phyloP scores from a whole-genome alignment of 768 basidiomycete genomes.

The Rhizopogon salebrosus region DNA sequence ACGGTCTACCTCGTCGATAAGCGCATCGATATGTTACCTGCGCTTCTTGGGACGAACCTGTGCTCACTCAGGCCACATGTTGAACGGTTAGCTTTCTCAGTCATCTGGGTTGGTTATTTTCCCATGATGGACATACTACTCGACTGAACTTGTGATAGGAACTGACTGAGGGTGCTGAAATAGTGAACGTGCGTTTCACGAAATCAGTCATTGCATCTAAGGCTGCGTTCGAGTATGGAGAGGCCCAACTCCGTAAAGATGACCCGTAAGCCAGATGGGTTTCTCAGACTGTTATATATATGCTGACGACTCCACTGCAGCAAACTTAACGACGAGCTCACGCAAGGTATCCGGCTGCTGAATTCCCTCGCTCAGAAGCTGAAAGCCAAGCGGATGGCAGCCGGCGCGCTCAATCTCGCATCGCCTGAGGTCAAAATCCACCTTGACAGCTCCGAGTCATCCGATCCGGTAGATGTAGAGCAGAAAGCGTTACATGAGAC shows the following conservation, averaged over 20 bases:
- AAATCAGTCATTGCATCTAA: slow-evolving; percentile 98
- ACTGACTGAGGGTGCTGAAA: slow-evolving; percentile 82
- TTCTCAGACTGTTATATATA: neutral
- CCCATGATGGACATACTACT: neutral
- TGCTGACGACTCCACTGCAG: slow-evolving; percentile 32
- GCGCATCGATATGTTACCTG: slow-evolving; percentile 96
- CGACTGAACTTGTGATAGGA: slow-evolving; percentile 48
- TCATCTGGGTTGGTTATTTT: slow-evolving; percentile 71
- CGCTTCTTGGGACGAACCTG: slow-evolving; percentile 89
- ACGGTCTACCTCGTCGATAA: slow-evolving; percentile 98
- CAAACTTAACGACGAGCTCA: slow-evolving; percentile 73
- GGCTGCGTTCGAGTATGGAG: slow-evolving; percentile 94
- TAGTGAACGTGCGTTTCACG: slow-evolving; percentile 84
- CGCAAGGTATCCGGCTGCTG: slow-evolving; percentile 81
- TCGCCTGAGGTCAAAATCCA: slow-evolving; percentile 99
- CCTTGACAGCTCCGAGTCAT: slow-evolving; percentile 86
- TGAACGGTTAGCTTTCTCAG: slow-evolving; percentile 91
- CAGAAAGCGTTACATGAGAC: slow-evolving; percentile 91
- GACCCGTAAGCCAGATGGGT: slow-evolving; percentile 55
- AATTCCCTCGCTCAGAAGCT: slow-evolving; percentile 84
- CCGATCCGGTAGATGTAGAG: slow-evolving; percentile 95
- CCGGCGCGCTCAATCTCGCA: slow-evolving; percentile 95
- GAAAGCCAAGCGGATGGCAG: slow-evolving; percentile 81
- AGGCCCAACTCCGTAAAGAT: slow-evolving; percentile 91
- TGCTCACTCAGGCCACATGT: slow-evolving; percentile 91